Evolutionary conservation across 331 rosid species (phyloP).

Genomic region (Quercus phellos): DNA sequence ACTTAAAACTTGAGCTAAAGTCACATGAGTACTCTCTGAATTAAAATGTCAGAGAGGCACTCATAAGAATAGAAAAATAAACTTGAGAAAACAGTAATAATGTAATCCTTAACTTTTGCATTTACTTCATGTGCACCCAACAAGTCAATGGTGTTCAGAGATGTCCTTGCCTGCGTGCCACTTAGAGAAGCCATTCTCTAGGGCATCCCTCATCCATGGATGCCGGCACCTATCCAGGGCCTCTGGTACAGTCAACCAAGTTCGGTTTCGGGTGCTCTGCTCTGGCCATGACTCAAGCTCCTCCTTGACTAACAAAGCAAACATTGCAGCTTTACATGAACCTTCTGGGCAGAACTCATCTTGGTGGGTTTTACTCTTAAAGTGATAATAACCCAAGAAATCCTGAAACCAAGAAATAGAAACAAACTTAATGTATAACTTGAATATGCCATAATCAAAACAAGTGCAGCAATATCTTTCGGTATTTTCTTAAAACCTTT

Average conservation of each 20-base stretch:
- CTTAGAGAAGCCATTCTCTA: conserved; percentile 54
- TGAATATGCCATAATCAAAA: neutral
- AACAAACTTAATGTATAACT: neutral
- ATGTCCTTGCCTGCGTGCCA: conserved; percentile 42
- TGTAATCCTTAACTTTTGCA: neutral
- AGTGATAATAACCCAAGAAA: conserved; percentile 62
- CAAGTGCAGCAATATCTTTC: neutral
- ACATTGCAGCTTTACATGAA: conserved; percentile 84
- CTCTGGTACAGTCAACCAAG: conserved; percentile 64
- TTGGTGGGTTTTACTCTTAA: conserved; percentile 86
- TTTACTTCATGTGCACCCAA: conserved; percentile 12
- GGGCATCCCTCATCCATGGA: conserved; percentile 85
- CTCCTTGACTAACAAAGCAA: conserved; percentile 67
- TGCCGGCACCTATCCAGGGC: conserved; percentile 69
- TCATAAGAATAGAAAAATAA: neutral
- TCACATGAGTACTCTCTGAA: neutral
- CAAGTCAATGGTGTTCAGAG: conserved; percentile 10
- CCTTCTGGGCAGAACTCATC: conserved; percentile 87
- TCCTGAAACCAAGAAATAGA: conserved; percentile 45
- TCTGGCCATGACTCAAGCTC: conserved; percentile 85
- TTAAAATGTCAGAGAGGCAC: neutral
- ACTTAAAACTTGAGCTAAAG: neutral
- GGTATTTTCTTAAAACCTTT: neutral
- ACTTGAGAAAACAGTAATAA: neutral
- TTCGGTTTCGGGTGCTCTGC: conserved; percentile 70